Evolutionary conservation across 208 protist genomes (phyloP), one percentile per base, ranked within the genome.

Genomic region (Leishmania tarentolae): DNA sequence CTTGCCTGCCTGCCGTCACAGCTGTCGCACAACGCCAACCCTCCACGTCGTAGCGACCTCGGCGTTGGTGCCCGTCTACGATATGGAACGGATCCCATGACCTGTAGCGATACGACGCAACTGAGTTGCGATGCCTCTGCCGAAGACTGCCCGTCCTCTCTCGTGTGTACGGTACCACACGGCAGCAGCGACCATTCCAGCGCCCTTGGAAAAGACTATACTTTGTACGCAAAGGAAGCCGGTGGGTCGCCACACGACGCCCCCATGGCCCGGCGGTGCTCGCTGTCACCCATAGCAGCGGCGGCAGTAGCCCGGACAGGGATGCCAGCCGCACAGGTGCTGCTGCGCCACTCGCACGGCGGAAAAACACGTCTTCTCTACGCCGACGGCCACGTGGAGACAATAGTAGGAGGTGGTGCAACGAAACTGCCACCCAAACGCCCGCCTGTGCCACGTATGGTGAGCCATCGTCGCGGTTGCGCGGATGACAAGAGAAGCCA

Each of bases 341-440:
- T 93, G 61, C 71, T 91, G 47, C 76, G 80, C 4, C 83, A 87
- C 65, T 88, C 90, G 7, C 82, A 80, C 44, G 76, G 83, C 2
- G 86, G 81, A n/a, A 88, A 78, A 17, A 93, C 87, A 9, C 87
- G 85, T 59, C 47, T 91, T 5, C 46, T 93, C 15, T 89, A 83
- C 72, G 83, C 88, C 31, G 87, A 93, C 47, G 90, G 90, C 11
- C 78, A 76, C 73, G 78, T 83, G 15, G 83, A 83, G 13, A 86
- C 82, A 47, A n/a, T 80, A 4, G 59, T 59, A 3, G 56, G 37
- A 0, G 19, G n/a, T 11, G 13, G 37, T 11, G 7, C 73, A 17
- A n/a, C n/a, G 37, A 46, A 46, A 9, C 3, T 24, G 19, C 37
- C 50, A 24, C 19, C 11, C 37, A 19, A 9, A 66, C 73, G 17